Evolutionary conservation across 371 early-diverging fungal species (phyloP).

Genomic region (Mortierella sp.): DNA sequence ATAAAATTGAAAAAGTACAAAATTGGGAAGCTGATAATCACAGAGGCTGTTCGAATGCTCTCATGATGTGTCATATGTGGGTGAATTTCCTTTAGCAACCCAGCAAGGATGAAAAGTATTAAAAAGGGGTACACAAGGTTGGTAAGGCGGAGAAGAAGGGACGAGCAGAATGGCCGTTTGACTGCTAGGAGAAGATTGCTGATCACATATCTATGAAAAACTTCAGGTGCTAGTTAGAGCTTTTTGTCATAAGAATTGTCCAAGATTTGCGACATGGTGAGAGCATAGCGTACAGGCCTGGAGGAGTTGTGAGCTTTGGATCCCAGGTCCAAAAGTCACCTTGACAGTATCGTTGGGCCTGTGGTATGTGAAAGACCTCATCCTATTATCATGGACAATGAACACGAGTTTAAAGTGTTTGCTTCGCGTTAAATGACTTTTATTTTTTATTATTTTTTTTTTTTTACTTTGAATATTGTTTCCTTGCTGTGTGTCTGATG

Average conservation of each 20-base stretch:
- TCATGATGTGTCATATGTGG: conserved; percentile 38
- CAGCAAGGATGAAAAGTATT: conserved; percentile 61
- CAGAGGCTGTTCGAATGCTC: conserved; percentile 63
- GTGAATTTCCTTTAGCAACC: conserved; percentile 58
- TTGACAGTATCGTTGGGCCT: conserved; percentile 88
- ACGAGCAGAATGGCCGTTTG: conserved; percentile 61
- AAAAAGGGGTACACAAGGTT: conserved; percentile 69
- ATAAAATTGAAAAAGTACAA: conserved; percentile 85
- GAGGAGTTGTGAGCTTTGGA: conserved; percentile 96
- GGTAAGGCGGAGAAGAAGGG: conserved; percentile 65
- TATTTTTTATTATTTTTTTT: neutral
- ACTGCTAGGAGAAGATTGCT: conserved; percentile 56
- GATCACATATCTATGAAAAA: conserved; percentile 59
- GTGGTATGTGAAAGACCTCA: conserved; percentile 94
- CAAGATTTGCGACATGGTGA: neutral
- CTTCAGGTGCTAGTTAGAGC: neutral
- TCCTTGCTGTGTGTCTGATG: neutral
- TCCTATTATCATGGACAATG: conserved; percentile 2
- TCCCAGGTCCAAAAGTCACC: conserved; percentile 85
- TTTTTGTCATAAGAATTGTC: neutral
- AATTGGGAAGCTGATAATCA: conserved; percentile 82
- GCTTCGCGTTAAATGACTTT: neutral
- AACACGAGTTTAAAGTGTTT: neutral
- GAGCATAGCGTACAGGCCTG: conserved; percentile 84
- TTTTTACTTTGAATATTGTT: no score